Base-by-base conservation (phyloP, 768 basidiomycete genomes). In the Tricholoma hemisulphureum region DNA sequence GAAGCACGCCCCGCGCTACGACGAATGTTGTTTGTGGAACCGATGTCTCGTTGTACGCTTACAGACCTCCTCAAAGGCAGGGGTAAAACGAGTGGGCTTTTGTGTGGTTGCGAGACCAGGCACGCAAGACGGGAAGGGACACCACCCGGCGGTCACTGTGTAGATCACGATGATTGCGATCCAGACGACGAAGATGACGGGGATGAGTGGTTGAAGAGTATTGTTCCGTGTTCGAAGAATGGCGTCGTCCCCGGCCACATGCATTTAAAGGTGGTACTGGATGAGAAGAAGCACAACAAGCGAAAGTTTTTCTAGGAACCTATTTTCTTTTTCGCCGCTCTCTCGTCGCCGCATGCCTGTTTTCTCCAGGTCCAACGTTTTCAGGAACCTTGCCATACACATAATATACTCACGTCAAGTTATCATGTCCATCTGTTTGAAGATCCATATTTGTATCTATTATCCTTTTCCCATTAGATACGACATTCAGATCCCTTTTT, bases 1-100 rank as follows among this genome's bases (percentile, higher is more conserved):
- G 96, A 99, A 75, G 86, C 93, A 13, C 84, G 97, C 37, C 82
- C 88, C 6, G 93, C 91, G 13, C 81, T 99, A 58, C 89, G 93
- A 58, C 84, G 95, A 54, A 99, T 99, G 97, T 79, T 99, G 64
- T 88, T 85, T 64, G 84, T 98, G 49, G 96, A 98, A 67, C 92
- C 96, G 3, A 77, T 82, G 16, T 84, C 88, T 49, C 87, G 97
- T 37, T 96, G 94, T 70, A 98, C 97, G 26, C 83, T 99, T 56
- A 90, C 93, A 10, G 94, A 98, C 69, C 74, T 99, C 50, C 80
- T 98, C 52, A 87, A 88, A 68, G 95, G 95, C 24, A 78, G 75
- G 51, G 89, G 90, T 54, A 90, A 88, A 68, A 82, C 84, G 23
- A 83, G 82, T 58, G 87, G 86, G 23, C 76, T 96, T 58, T 79